These are phyloP conservation scores for Lactuca sativa DNA, from an alignment of 129 eudicot species.

Conservation along the genomic window DNA sequence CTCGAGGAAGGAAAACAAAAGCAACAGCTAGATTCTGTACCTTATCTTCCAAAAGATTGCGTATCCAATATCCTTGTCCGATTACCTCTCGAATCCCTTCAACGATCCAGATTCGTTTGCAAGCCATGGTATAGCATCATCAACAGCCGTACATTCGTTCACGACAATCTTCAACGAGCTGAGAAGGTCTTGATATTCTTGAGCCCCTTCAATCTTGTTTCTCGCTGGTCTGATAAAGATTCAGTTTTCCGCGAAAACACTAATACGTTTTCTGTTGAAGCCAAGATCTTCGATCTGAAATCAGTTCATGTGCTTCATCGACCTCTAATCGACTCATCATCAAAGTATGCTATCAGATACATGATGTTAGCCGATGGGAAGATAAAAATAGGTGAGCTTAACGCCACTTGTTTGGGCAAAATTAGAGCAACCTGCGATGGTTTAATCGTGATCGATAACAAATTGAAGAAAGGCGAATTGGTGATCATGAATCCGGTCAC, in stretches of 20 bases:
- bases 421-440: constrained; percentile 56
- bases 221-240: constrained; percentile 15
- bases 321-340: constrained; percentile 15
- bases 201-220: constrained; percentile 8
- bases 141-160: constrained; percentile 36
- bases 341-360: constrained; percentile 33
- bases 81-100: constrained; percentile 53
- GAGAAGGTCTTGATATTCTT: constrained; percentile 46
- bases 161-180: constrained; percentile 37
- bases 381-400: constrained; percentile 29
- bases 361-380: constrained; percentile 37
- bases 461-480: constrained; percentile 40
- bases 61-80: constrained; percentile 48
- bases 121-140: constrained; percentile 51
- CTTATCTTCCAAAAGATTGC: constrained; percentile 51
- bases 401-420: constrained; percentile 43
- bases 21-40: constrained; percentile 30
- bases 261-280: constrained; percentile 42
- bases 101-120: constrained; percentile 48
- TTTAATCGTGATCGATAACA: constrained; percentile 42
- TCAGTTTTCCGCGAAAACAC: constrained; percentile 14
- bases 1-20: constrained; percentile 37
- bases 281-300: constrained; percentile 27
- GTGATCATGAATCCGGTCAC: constrained; percentile 60
- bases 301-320: constrained; percentile 27